Conservation (phyloP, 805 yeast species). For the Saccharomycopsis lassenensis region DNA sequence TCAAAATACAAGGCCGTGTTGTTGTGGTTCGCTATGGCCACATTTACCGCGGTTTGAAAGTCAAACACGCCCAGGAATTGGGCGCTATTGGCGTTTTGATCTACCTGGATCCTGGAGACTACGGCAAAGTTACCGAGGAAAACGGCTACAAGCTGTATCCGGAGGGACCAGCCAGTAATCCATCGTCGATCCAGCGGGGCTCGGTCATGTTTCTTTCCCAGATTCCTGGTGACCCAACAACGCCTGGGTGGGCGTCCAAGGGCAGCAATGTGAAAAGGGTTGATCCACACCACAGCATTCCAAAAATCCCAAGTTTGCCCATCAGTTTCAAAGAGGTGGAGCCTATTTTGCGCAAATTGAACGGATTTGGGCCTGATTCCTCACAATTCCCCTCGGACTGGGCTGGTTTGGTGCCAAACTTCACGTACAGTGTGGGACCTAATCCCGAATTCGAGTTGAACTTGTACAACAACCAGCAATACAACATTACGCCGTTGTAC, state of each 20-base stretch:
- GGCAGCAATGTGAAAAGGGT: constrained; percentile 30
- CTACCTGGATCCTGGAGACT: constrained; percentile 51
- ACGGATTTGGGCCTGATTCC: constrained; percentile 28
- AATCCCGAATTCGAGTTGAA: constrained; percentile 23
- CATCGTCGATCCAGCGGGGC: constrained; percentile 49
- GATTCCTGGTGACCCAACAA: constrained; percentile 69
- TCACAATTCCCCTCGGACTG: no score
- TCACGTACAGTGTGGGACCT: constrained; percentile 39
- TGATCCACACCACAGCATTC: constrained; percentile 33
- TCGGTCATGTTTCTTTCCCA: constrained; percentile 47
- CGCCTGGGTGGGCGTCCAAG: constrained; percentile 60
- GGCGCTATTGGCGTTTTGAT: constrained; percentile 57
- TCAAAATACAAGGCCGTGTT: constrained; percentile 42
- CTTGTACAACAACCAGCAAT: constrained; percentile 32
- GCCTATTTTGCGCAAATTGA: constrained; percentile 30
- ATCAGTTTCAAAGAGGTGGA: constrained; percentile 33
- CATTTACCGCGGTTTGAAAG: constrained; percentile 43
- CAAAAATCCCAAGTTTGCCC: constrained; percentile 45
- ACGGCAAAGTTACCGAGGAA: constrained; percentile 39
- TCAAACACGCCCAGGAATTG: constrained; percentile 46
- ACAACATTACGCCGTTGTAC: constrained; percentile 27
- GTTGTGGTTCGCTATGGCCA: constrained; percentile 39
- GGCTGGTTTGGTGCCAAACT: constrained; percentile 31
- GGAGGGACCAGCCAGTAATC: constrained; percentile 54
- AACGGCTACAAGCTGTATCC: constrained; percentile 53